phyloP scores from a whole-genome alignment of 371 early-diverging fungal genomes.

The Apophysomyces sp. region DNA sequence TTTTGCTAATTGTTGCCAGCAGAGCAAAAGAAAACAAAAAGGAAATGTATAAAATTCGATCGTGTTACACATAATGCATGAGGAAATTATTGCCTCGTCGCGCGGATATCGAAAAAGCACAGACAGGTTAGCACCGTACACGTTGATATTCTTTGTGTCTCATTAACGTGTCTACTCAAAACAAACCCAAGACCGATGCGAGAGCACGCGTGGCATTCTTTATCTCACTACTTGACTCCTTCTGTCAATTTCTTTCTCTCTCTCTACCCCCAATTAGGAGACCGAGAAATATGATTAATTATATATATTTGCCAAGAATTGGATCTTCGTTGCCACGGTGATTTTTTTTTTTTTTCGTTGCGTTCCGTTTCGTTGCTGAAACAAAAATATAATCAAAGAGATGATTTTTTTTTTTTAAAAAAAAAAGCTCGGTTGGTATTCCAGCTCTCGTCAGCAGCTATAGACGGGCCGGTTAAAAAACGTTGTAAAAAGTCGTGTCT shows the following conservation, averaged over 20 bases:
- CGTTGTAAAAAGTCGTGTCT: background rate
- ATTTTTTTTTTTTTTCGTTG: no score
- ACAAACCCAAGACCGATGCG: background rate
- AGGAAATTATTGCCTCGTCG: background rate
- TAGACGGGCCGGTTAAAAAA: no score
- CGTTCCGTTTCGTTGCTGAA: no score
- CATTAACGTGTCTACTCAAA: background rate
- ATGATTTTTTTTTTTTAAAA: no score
- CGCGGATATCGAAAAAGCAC: background rate
- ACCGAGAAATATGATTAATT: no score
- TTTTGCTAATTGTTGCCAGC: background rate
- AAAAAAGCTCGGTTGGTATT: no score
- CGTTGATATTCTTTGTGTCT: background rate
- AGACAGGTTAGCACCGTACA: slow-evolving; percentile 1
- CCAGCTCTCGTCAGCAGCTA: no score
- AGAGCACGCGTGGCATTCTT: background rate
- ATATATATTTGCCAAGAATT: no score
- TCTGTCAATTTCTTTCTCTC: no score
- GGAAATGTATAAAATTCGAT: background rate
- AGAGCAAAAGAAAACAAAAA: background rate
- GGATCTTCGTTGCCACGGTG: no score
- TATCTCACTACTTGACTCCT: background rate
- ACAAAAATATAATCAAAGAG: no score
- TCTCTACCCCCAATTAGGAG: background rate
- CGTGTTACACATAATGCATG: slow-evolving; percentile 3